Evolutionary conservation across 345 rosid species (phyloP).

Genomic region (Orychophragmus violaceus): DNA sequence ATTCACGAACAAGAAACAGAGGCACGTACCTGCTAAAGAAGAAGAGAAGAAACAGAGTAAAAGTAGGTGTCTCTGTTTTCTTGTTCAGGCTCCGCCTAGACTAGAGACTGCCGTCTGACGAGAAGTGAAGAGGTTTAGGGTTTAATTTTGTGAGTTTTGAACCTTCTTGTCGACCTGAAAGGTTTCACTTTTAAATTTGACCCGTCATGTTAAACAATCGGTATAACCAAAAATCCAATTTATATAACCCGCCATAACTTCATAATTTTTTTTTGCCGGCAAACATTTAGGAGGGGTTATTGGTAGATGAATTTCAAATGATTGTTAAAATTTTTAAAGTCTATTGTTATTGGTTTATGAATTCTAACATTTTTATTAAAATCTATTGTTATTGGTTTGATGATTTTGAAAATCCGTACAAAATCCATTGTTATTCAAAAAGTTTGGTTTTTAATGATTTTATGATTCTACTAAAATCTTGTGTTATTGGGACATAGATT

Average conservation of each 20-base stretch:
- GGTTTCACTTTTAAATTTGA: background rate
- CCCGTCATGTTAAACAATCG: background rate
- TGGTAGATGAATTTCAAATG: too few species aligned
- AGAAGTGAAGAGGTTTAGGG: slow-evolving; percentile 10
- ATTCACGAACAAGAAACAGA: background rate
- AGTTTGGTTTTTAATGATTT: too few species aligned
- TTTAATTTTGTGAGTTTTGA: background rate
- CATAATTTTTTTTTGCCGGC: too few species aligned
- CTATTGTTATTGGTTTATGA: too few species aligned
- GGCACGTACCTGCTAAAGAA: background rate
- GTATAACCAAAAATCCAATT: background rate
- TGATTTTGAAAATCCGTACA: too few species aligned
- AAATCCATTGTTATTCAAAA: too few species aligned
- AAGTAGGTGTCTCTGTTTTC: background rate
- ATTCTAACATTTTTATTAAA: too few species aligned
- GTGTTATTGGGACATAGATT: too few species aligned
- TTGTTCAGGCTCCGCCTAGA: background rate
- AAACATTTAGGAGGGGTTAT: too few species aligned
- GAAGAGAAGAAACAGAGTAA: background rate
- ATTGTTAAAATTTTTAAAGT: too few species aligned
- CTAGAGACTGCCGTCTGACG: background rate
- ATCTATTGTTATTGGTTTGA: too few species aligned
- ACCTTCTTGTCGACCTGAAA: background rate
- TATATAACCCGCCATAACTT: background rate
- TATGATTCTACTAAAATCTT: too few species aligned